These are phyloP conservation scores for Solanum aculeatissimum DNA, from an alignment of 305 asterid species.

Conservation along the genomic window DNA sequence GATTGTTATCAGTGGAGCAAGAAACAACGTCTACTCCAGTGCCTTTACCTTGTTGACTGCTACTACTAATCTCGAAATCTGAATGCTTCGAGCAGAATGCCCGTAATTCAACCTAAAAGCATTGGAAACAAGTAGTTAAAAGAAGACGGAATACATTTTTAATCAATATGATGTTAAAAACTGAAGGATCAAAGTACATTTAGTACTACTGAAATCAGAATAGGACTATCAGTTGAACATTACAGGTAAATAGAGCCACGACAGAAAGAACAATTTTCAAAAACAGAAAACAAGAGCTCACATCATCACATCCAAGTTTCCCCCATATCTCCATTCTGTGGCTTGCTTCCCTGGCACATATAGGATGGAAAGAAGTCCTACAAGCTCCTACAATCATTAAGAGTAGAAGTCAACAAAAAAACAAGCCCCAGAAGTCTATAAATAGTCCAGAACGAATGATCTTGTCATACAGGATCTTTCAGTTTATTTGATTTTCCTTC, in stretches of 20 bases:
- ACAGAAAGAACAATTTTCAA: background rate
- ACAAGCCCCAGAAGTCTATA: background rate
- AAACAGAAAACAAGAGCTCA: constrained; percentile 15
- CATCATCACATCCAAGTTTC: constrained; percentile 88
- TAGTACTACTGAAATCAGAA: background rate
- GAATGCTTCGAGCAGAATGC: constrained; percentile 96
- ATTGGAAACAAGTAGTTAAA: constrained; percentile 4
- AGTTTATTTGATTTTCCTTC: background rate
- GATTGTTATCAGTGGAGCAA: constrained; percentile 14
- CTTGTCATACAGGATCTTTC: background rate
- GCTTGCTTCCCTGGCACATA: constrained; percentile 93
- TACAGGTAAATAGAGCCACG: background rate
- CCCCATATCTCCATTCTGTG: constrained; percentile 99
- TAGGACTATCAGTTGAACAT: background rate
- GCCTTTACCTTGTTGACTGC: constrained; percentile 32
- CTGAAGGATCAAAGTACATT: background rate
- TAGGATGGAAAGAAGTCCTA: constrained; percentile 95
- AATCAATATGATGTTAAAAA: background rate
- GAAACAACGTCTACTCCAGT: constrained; percentile 34
- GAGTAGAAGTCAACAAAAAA: constrained; percentile 18
- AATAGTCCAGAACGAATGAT: background rate
- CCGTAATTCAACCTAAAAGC: constrained; percentile 79
- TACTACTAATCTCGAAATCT: constrained; percentile 34
- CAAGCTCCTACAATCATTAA: constrained; percentile 73
- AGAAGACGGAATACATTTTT: background rate